phyloP scores from a whole-genome alignment of 73 alveolate species.

The Blepharisma japonicum region DNA sequence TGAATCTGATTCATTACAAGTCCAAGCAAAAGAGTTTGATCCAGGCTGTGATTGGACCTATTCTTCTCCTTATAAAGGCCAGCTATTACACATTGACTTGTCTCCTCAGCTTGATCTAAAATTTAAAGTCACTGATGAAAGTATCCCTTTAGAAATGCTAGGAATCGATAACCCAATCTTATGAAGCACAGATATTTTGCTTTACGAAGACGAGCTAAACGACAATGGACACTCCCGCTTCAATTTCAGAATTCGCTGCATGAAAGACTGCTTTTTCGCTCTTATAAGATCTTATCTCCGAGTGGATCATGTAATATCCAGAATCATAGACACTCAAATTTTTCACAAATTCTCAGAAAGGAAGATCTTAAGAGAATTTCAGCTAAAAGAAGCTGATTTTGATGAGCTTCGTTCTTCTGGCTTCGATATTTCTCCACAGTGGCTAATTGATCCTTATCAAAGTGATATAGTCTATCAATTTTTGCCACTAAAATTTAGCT shows the following conservation, averaged over 20 bases:
- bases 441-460: constrained; percentile 77
- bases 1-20: constrained; percentile 47
- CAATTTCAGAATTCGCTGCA: constrained; percentile 89
- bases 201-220: constrained; percentile 96
- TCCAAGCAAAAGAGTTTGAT: constrained; percentile 50
- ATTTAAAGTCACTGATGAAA: constrained; percentile 72
- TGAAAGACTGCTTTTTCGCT: constrained; percentile 97
- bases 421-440: constrained; percentile 69
- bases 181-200: constrained; percentile 75
- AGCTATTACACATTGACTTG: constrained; percentile 41
- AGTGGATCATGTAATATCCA: constrained; percentile 93
- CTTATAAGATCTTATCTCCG: constrained; percentile 90
- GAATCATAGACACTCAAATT: constrained; percentile 96
- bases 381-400: constrained; percentile 80
- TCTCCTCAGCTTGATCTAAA: constrained; percentile 22
- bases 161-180: constrained; percentile 87
- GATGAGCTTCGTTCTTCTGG: constrained; percentile 71
- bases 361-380: constrained; percentile 78
- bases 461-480: constrained; percentile 68
- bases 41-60: constrained; percentile 88
- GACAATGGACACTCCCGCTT: constrained; percentile 89
- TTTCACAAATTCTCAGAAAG: constrained; percentile 84
- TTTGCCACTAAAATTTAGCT: no score
- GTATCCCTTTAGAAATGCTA: constrained; percentile 83
- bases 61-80: constrained; percentile 93